These are phyloP conservation scores for Ephemerocybe angulata DNA, from an alignment of 768 basidiomycete species.

Conservation along the genomic window DNA sequence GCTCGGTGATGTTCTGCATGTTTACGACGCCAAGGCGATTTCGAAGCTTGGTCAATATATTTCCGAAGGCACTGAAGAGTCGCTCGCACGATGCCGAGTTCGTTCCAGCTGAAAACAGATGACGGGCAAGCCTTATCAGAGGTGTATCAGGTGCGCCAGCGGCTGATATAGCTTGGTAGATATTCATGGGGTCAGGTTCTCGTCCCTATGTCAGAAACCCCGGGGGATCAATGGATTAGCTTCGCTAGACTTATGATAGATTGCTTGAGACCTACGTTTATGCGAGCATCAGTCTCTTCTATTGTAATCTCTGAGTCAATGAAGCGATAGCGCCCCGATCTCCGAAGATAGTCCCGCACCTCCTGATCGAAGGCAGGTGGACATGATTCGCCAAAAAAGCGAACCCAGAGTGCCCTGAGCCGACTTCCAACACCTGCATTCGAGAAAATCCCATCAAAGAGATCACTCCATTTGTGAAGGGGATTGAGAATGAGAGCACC, in stretches of 20 bases:
- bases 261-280: too few species aligned
- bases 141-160: slow-evolving; percentile 12
- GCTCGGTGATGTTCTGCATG: not conserved
- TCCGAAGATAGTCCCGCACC: too few species aligned
- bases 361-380: too few species aligned
- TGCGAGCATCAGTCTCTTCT: too few species aligned
- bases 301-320: too few species aligned
- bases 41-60: slow-evolving; percentile 18
- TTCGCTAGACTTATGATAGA: too few species aligned
- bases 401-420: slow-evolving; percentile 4
- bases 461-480: not conserved
- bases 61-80: slow-evolving; percentile 25
- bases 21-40: slow-evolving; percentile 5
- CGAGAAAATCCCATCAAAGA: not conserved
- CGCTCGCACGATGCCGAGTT: slow-evolving; percentile 30
- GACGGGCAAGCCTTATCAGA: slow-evolving; percentile 21
- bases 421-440: not conserved
- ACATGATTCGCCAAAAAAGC: too few species aligned
- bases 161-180: slow-evolving; percentile 19
- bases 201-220: not conserved
- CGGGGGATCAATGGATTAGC: not conserved
- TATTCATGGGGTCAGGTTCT: slow-evolving; percentile 11
- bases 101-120: slow-evolving; percentile 18
- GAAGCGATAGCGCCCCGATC: too few species aligned
- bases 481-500: slow-evolving; percentile 16